Conservation (phyloP, 2,329 filamentous ascomycete species). For the Phaeoacremonium minimum region DNA sequence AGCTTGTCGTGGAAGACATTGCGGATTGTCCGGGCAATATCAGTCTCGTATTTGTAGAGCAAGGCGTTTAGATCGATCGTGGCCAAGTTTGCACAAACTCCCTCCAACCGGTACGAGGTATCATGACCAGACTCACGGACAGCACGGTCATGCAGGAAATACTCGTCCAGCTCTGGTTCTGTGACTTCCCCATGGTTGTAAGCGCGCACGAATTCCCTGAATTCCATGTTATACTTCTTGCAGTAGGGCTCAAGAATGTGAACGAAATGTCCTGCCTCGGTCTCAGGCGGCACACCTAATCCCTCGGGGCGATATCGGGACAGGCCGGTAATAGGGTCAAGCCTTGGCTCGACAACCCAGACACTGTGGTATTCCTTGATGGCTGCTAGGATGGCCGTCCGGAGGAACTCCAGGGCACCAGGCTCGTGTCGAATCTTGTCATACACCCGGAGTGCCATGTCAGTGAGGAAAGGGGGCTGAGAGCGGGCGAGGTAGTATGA, state of each 20-base stretch:
- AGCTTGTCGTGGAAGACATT: slow-evolving; percentile 80
- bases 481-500: slow-evolving; percentile 94
- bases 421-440: slow-evolving; percentile 87
- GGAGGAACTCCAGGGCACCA: slow-evolving; percentile 75
- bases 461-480: slow-evolving; percentile 93
- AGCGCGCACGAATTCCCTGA: slow-evolving; percentile 78
- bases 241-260: slow-evolving; percentile 80
- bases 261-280: slow-evolving; percentile 80
- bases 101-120: slow-evolving; percentile 89
- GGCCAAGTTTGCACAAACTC: slow-evolving; percentile 79
- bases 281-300: slow-evolving; percentile 84
- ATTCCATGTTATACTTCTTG: slow-evolving; percentile 76
- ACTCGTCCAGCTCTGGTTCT: slow-evolving; percentile 88
- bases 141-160: slow-evolving; percentile 93
- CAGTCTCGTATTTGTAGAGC: slow-evolving; percentile 94
- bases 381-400: slow-evolving; percentile 75
- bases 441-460: slow-evolving; percentile 93
- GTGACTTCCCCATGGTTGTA: slow-evolving; percentile 76
- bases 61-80: slow-evolving; percentile 94
- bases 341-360: slow-evolving; percentile 75
- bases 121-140: slow-evolving; percentile 97
- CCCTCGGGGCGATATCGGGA: slow-evolving; percentile 84
- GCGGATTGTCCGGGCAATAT: slow-evolving; percentile 84
- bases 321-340: slow-evolving; percentile 73
- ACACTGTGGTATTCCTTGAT: slow-evolving; percentile 96